Evolutionary conservation across 225 moss, liverwort and hornwort species (phyloP), one percentile per base, ranked within the genome.

Genomic region (Rhytidiadelphus loreus): DNA sequence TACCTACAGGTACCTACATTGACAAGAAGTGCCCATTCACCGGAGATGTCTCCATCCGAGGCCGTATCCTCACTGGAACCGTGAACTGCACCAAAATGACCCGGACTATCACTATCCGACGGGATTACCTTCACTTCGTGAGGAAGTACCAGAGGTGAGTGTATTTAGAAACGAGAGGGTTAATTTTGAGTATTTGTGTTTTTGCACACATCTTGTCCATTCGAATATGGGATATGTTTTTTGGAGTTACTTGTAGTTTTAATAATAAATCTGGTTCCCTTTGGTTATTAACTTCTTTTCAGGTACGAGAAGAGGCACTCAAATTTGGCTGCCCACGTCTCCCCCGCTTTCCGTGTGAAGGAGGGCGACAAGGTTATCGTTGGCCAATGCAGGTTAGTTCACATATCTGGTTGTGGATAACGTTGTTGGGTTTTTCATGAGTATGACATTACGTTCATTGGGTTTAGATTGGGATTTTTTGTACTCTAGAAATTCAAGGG

Each of bases 11-110:
- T 76, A 94, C 94, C 25, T 94, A 94, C 88, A 91, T 94, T 73
- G 94, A 94, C 83, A 94, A 94, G 92, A 94, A 94, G 92, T 94
- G 94, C 86, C 94, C 94, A 7, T 94, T 94, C 70, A 94, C 92
- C 33, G 92, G 94, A 59, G 81, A 94, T 89, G 91, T 94, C 52
- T 94, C 92, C 9, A 94, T 94, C 68, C 94, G 92, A 37, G 94
- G 94, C 71, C 92, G 94, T 69, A 94, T 92, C 77, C 91, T 94
- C 12, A 89, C 90, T 17, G 94, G 94, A 84, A 92, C 91, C 11
- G 94, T 94, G 33, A 94, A 92, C 81, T 94, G 92, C 85, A 92
- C 92, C 68, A 94, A 94, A 66, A 94, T 94, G 94, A 94, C 94
- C 57, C 94, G 94, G 80, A 94, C 94, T 48, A 94, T 94, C 62